Conservation (phyloP, 192 early-diverging fungal species). For the Piromyces finnis region DNA sequence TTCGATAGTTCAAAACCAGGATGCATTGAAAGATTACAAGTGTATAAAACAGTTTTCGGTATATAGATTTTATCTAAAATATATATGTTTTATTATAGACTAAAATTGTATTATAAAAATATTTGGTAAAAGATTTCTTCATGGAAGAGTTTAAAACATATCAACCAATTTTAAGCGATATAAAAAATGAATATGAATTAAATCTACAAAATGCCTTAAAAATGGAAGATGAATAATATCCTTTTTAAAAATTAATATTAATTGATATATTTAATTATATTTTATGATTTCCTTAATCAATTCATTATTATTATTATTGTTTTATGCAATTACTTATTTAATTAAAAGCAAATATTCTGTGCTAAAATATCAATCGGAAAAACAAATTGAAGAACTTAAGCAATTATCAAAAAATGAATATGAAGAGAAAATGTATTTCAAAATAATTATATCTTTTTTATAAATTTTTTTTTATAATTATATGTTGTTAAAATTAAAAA, state of each 20-base stretch:
- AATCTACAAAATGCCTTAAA: background rate
- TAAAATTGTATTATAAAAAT: too few relatives aligned
- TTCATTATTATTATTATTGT: too few relatives aligned
- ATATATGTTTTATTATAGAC: too few relatives aligned
- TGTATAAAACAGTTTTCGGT: background rate
- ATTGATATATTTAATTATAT: too few relatives aligned
- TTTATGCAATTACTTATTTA: background rate
- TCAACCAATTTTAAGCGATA: conserved; percentile 21
- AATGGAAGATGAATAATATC: background rate
- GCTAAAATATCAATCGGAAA: background rate
- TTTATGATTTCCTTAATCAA: too few relatives aligned
- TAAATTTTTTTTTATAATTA: too few relatives aligned
- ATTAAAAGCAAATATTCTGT: background rate
- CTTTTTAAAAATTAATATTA: too few relatives aligned
- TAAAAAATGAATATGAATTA: conserved; percentile 36
- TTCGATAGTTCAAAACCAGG: background rate
- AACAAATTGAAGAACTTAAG: background rate
- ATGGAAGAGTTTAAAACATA: conserved; percentile 39
- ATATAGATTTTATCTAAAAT: too few relatives aligned
- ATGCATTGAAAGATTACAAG: background rate
- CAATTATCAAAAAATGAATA: background rate
- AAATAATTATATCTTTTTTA: too few relatives aligned
- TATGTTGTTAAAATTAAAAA: too few relatives aligned
- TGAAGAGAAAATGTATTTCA: background rate
- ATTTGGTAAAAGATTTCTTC: conserved; percentile 14